Evolutionary conservation across 768 basidiomycete species (phyloP).

Genomic region (Suillus clintonianus): DNA sequence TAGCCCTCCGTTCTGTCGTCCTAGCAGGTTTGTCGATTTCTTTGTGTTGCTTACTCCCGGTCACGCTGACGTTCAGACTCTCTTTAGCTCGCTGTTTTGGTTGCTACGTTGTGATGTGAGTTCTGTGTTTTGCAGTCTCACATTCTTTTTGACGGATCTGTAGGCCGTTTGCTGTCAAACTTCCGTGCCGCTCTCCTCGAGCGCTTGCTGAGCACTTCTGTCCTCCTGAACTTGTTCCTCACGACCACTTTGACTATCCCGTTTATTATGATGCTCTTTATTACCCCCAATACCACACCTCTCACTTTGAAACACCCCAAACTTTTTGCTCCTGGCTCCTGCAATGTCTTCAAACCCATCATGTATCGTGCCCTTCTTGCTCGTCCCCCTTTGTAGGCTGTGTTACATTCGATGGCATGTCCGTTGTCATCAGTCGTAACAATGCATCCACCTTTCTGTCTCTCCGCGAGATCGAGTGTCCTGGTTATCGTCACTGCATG

Average conservation of each 20-base stretch:
- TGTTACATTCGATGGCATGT: neutral
- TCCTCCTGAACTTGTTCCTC: neutral
- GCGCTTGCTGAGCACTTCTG: neutral
- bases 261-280: neutral
- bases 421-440: neutral
- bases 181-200: neutral
- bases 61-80: too few species aligned
- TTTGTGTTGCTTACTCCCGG: too few species aligned
- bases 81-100: too few species aligned
- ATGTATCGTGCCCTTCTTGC: neutral
- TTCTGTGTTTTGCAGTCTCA: too few species aligned
- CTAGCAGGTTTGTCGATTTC: too few species aligned
- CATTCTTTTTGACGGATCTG: too few species aligned
- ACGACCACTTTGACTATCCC: neutral
- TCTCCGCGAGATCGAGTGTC: neutral
- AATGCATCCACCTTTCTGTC: neutral
- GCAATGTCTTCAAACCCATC: neutral
- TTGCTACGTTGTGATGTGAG: too few species aligned
- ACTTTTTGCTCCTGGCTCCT: neutral
- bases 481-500: neutral
- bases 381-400: neutral
- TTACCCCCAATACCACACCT: neutral
- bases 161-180: neutral
- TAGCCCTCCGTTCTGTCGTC: too few species aligned
- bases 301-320: neutral